Evolutionary conservation across 1,139 yeast species (phyloP).

Genomic region (Meyerozyma elateridarum): DNA sequence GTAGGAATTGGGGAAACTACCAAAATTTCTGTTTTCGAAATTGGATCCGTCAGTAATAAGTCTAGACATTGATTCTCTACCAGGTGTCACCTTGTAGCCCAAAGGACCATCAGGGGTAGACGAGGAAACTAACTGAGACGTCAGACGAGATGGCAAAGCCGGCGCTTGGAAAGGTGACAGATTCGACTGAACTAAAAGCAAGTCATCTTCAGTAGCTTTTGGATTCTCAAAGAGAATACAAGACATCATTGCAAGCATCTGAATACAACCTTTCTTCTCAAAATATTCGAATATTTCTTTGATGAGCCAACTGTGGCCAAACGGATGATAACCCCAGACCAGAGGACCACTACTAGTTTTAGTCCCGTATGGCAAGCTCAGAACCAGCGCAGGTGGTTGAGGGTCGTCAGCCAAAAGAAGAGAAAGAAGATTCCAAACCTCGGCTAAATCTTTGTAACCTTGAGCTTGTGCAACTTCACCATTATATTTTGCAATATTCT

Average conservation of each 20-base stretch:
- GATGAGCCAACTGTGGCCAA: constrained; percentile 72
- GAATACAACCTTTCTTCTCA: constrained; percentile 63
- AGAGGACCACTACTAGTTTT: neutral
- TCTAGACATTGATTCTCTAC: no score
- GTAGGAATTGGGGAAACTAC: neutral
- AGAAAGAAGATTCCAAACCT: constrained; percentile 73
- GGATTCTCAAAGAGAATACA: constrained; percentile 55
- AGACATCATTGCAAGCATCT: constrained; percentile 87
- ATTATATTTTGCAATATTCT: constrained; percentile 62
- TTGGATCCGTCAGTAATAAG: no score
- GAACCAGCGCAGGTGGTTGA: constrained; percentile 1
- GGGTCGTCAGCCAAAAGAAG: constrained; percentile 36
- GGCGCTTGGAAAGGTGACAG: no score
- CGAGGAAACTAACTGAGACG: no score
- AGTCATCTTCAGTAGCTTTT: constrained; percentile 17
- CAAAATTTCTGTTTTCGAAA: no score
- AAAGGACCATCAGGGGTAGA: constrained; percentile 22
- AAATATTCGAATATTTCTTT: constrained; percentile 61
- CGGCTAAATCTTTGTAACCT: constrained; percentile 60
- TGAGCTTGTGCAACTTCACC: constrained; percentile 64
- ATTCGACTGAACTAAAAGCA: no score
- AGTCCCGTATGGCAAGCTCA: constrained; percentile 5
- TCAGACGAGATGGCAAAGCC: no score
- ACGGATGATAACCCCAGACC: constrained; percentile 76
- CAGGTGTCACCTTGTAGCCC: no score